Evolutionary conservation across 441 rosid genomes (phyloP).

Genomic region (Syzygium syzygioides): DNA sequence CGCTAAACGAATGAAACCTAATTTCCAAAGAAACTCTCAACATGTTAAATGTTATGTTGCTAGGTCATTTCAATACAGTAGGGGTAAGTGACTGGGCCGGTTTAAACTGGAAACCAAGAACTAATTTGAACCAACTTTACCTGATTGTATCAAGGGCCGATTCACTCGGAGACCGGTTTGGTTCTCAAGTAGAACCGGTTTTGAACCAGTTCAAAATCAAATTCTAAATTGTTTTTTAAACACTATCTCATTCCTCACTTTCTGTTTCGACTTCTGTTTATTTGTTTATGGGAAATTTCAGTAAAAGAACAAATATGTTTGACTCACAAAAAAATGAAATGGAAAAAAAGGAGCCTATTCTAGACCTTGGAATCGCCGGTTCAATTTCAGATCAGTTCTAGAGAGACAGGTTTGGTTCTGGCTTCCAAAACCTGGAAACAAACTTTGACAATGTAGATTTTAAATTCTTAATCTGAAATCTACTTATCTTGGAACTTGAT

Average conservation of each 20-base stretch:
- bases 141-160: background rate
- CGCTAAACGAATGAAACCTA: too few species aligned
- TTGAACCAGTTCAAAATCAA: background rate
- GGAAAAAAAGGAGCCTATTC: background rate
- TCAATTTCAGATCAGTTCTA: background rate
- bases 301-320: background rate
- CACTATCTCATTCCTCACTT: background rate
- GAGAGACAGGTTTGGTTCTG: background rate
- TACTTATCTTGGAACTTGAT: background rate
- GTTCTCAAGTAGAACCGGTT: background rate
- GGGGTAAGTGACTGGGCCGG: background rate
- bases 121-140: background rate
- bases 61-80: background rate
- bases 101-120: background rate
- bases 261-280: background rate
- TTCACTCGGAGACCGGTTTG: fast-evolving
- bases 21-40: too few species aligned
- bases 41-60: too few species aligned
- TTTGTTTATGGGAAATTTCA: background rate
- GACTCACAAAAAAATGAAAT: background rate
- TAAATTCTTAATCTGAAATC: background rate
- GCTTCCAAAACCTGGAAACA: background rate
- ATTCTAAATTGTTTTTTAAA: background rate
- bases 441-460: background rate
- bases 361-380: too few species aligned